Percentiles rank a stretch among this genome's conserved stretches.
phyloP scores from a whole-genome alignment of 805 yeast species.

The Pichia occidentalis region DNA sequence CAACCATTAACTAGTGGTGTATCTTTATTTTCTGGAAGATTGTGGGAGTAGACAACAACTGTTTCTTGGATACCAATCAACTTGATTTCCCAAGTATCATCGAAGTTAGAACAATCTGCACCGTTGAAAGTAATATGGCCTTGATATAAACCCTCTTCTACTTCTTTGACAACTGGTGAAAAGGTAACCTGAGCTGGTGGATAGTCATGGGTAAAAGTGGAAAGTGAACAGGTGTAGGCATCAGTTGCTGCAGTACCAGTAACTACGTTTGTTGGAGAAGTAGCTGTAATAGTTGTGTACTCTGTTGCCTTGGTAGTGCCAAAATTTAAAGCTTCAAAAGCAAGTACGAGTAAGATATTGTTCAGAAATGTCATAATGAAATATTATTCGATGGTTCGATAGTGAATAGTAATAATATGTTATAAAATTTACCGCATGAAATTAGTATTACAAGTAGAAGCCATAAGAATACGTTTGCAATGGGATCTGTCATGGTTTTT shows the following conservation, averaged over 20 bases:
- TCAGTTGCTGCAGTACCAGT: background rate
- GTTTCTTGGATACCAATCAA: conserved; percentile 23
- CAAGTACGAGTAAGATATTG: too few species aligned
- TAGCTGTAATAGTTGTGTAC: conserved; percentile 1
- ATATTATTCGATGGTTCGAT: too few species aligned
- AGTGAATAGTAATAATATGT: too few species aligned
- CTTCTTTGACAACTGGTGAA: conserved; percentile 6
- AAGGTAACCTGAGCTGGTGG: conserved; percentile 15
- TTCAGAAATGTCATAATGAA: too few species aligned
- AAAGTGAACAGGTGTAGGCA: conserved; percentile 1
- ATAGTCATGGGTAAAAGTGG: conserved; percentile 1
- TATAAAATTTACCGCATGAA: too few species aligned
- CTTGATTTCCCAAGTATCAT: conserved; percentile 19
- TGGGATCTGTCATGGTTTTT: too few species aligned
- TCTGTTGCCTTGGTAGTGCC: too few species aligned
- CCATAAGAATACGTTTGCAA: too few species aligned
- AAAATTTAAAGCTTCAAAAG: too few species aligned
- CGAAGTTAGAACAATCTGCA: conserved; percentile 7
- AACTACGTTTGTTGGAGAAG: background rate
- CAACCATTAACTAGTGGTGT: conserved; percentile 18
- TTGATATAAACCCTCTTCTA: conserved; percentile 8
- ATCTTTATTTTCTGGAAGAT: conserved; percentile 12
- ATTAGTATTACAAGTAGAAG: too few species aligned
- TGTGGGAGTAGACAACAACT: conserved; percentile 22
- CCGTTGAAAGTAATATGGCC: conserved; percentile 16